These are phyloP conservation scores for Limnanthes douglasii DNA, from an alignment of 345 rosid species.

Conservation along the genomic window DNA sequence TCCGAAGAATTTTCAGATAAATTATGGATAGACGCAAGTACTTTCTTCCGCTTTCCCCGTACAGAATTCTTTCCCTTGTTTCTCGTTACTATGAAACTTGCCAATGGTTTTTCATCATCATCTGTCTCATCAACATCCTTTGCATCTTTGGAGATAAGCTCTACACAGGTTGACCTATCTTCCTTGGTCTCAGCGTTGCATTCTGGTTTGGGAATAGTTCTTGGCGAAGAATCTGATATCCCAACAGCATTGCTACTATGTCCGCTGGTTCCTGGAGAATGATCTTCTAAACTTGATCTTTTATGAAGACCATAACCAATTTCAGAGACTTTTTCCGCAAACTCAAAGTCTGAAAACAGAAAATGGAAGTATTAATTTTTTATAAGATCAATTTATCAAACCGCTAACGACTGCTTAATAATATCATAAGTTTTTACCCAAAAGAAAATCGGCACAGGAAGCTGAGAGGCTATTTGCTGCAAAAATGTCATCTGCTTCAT, in stretches of 20 bases:
- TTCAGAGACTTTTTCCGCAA: constrained; percentile 30
- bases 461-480: constrained; percentile 35
- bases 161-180: constrained; percentile 7
- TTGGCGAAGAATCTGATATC: constrained; percentile 34
- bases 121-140: constrained; percentile 20
- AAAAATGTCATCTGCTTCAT: constrained; percentile 52
- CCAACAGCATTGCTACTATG: constrained; percentile 26
- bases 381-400: background rate
- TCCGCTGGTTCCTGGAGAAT: constrained; percentile 51
- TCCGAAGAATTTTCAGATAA: constrained; percentile 34
- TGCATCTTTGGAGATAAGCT: constrained; percentile 8
- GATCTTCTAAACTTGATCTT: constrained; percentile 46
- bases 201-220: constrained; percentile 21
- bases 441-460: constrained; percentile 30
- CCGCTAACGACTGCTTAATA: background rate
- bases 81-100: constrained; percentile 18
- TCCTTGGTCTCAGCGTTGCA: constrained; percentile 16
- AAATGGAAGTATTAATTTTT: too few relatives aligned
- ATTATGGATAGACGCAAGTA: constrained; percentile 32
- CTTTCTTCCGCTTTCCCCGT: constrained; percentile 24
- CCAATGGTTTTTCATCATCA: constrained; percentile 30
- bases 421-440: constrained; percentile 20
- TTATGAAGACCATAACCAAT: constrained; percentile 16
- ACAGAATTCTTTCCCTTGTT: constrained; percentile 19
- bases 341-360: constrained; percentile 41